Evolutionary conservation across 129 eudicot genomes (phyloP).

Genomic region (Heracleum sosnowskyi): DNA sequence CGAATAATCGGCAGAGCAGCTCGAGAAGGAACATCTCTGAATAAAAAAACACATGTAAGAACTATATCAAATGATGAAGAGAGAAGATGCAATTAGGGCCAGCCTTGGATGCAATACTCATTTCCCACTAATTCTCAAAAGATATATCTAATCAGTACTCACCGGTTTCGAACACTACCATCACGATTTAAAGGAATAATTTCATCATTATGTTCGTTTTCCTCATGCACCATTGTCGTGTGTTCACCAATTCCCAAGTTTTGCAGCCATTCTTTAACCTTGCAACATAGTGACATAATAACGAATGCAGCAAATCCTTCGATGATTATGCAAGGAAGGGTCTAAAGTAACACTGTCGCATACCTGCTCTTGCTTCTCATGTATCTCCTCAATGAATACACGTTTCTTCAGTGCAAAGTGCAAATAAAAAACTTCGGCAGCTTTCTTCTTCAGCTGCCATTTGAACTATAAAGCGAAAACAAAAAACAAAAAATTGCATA

Average conservation of each 20-base stretch:
- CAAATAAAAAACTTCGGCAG: slow-evolving; percentile 84
- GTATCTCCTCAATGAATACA: slow-evolving; percentile 79
- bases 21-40: slow-evolving; percentile 97
- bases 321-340: not conserved
- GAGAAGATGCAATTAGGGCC: slow-evolving; percentile 13
- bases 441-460: slow-evolving; percentile 94
- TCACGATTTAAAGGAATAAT: slow-evolving; percentile 48
- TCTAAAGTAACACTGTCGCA: slow-evolving; percentile 5
- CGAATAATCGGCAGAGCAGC: slow-evolving; percentile 91
- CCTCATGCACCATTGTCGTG: slow-evolving; percentile 68
- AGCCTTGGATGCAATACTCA: not conserved
- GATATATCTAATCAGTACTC: slow-evolving; percentile 26
- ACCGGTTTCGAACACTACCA: slow-evolving; percentile 84
- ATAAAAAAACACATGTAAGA: slow-evolving; percentile 84
- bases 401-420: slow-evolving; percentile 92
- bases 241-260: slow-evolving; percentile 84
- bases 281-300: slow-evolving; percentile 12
- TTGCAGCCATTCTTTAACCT: slow-evolving; percentile 99
- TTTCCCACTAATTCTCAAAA: slow-evolving; percentile 19
- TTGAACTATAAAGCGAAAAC: slow-evolving; percentile 48
- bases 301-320: not conserved
- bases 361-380: slow-evolving; percentile 99
- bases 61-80: slow-evolving; percentile 49
- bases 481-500: not conserved
- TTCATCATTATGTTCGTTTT: slow-evolving; percentile 78